Evolutionary conservation across 164 flowering plant genomes (phyloP).

Genomic region (Chloranthus sessilifolius): DNA sequence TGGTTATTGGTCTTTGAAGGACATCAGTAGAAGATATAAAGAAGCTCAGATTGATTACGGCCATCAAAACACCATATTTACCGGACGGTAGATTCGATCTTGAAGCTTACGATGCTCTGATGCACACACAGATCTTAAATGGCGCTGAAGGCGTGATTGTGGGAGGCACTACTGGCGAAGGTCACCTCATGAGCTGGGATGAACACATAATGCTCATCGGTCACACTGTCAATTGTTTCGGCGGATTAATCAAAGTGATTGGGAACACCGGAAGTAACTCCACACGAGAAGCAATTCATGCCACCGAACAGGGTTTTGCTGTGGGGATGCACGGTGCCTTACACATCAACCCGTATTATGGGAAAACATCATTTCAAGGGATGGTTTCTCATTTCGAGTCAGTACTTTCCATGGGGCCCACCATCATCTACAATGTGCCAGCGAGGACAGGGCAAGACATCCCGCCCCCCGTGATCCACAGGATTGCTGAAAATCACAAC

Average conservation of each 20-base stretch:
- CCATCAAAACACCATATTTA: constrained; percentile 85
- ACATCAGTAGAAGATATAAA: constrained; percentile 68
- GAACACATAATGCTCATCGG: constrained; percentile 96
- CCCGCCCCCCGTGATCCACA: constrained; percentile 56
- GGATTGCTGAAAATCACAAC: constrained; percentile 45
- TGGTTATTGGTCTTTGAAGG: too few species aligned
- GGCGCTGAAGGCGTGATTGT: constrained; percentile 85
- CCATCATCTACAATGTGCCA: constrained; percentile 83
- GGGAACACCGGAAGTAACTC: constrained; percentile 97
- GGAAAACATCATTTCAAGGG: constrained; percentile 83
- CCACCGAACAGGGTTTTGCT: constrained; percentile 90
- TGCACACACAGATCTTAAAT: constrained; percentile 63
- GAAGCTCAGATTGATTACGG: constrained; percentile 71
- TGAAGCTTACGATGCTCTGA: constrained; percentile 41
- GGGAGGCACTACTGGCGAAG: constrained; percentile 96
- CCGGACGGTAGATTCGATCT: constrained; percentile 92
- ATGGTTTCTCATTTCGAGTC: constrained; percentile 61
- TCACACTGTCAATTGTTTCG: constrained; percentile 86
- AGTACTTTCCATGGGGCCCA: constrained; percentile 79
- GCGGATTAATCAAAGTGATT: constrained; percentile 76
- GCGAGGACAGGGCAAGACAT: constrained; percentile 87
- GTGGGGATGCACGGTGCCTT: constrained; percentile 96
- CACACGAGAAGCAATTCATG: constrained; percentile 89
- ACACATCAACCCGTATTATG: constrained; percentile 93
- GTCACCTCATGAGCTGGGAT: constrained; percentile 96